Base-by-base conservation (phyloP, 1,139 yeast species). In the Yamadazyma dushanensis region DNA sequence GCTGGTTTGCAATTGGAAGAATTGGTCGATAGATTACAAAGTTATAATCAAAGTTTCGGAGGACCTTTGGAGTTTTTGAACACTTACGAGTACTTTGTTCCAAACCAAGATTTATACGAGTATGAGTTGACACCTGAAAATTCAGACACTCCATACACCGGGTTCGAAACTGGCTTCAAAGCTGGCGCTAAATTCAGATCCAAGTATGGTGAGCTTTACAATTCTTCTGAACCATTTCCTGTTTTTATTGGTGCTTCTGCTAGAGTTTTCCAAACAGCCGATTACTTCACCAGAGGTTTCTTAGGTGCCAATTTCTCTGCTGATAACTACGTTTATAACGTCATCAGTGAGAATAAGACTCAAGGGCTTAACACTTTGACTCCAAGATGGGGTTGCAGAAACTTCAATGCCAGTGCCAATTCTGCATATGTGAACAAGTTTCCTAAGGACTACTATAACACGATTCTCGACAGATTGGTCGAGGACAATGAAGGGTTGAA, bases 381-480 rank as follows among this genome's bases (percentile, higher is more conserved):
- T 26, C 65, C 66, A 29, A 47, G 62, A 38, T 49, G 52, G 48
- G 59, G 56, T 0, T 60, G 65, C 36, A 45, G 47, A 8, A 45
- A 50, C 10, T 51, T 37, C 26, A 43, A 51, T 35, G 27, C 29
- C 10, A 39, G 38, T n/a, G 40, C 40, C 6, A 38, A 48, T 24
- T 34, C 35, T 4, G 40, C 34, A 15, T 40, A 22, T 23, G 38
- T 32, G 16, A 34, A 32, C 13, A 35, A 44, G 31, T 59, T 50
- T 39, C 54, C 57, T 17, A 44, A 42, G 3, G 49, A 41, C 8
- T 75, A 70, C 45, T 56, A 69, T 19, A 51, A 51, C 6, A 59
- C 54, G 27, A 75, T 78, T 9, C 57, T 66, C 3, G 50, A 53
- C n/a, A 58, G 81, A 29, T 51, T 73, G 34, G 61, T 57, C 35